Conservation (phyloP, 768 basidiomycete genomes). For the Hortiboletus flavorubellus region DNA sequence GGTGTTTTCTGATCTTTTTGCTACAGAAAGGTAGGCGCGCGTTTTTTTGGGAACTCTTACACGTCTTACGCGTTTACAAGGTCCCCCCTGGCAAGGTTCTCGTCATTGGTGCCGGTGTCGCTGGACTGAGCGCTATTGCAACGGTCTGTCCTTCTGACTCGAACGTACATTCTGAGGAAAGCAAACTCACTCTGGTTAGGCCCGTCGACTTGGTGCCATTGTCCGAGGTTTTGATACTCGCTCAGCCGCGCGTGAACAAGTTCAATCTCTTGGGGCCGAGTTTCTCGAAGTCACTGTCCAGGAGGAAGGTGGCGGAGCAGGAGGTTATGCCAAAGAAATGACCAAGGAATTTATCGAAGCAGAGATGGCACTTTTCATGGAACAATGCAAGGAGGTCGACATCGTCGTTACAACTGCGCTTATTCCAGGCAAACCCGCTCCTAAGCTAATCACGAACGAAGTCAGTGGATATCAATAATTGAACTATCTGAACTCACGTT, state of each 20-base stretch:
- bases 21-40: slow-evolving; percentile 40
- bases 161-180: background rate
- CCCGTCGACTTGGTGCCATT: slow-evolving; percentile 80
- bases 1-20: slow-evolving; percentile 6
- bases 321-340: slow-evolving; percentile 90
- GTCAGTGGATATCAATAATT: slow-evolving; percentile 17
- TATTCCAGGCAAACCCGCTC: slow-evolving; percentile 84
- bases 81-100: slow-evolving; percentile 86
- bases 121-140: slow-evolving; percentile 83
- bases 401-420: slow-evolving; percentile 86
- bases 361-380: slow-evolving; percentile 85
- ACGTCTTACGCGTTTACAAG: slow-evolving; percentile 37
- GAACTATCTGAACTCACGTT: slow-evolving; percentile 6
- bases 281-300: slow-evolving; percentile 79
- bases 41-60: background rate
- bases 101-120: slow-evolving; percentile 86
- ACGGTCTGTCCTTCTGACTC: slow-evolving; percentile 48
- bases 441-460: slow-evolving; percentile 77
- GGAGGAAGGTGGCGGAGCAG: slow-evolving; percentile 79
- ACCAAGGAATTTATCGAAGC: slow-evolving; percentile 86
- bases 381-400: slow-evolving; percentile 86
- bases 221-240: slow-evolving; percentile 88
- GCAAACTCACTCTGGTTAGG: slow-evolving; percentile 39
- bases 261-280: slow-evolving; percentile 86
- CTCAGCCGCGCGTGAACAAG: slow-evolving; percentile 81